Base-by-base conservation (phyloP, 2,329 filamentous ascomycete species). In the Botrytis pseudocinerea region DNA sequence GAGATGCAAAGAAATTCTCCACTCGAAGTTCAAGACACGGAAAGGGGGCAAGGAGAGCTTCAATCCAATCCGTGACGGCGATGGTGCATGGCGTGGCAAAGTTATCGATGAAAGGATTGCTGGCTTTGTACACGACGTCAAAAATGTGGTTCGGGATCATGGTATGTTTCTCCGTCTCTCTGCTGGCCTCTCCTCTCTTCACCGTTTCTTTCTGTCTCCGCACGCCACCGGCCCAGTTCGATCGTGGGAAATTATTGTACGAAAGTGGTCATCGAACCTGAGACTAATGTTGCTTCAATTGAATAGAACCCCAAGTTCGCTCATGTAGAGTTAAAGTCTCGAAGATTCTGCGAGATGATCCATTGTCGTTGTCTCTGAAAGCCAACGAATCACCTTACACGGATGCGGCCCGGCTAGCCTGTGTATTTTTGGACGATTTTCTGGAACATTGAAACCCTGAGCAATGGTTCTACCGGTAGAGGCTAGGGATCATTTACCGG, bases 1-100 rank as follows among this genome's bases (percentile, higher is more conserved):
- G 9, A 73, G 79, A 38, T 80, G 78, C 73, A 80, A 80, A 65
- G 79, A 80, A 72, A 80, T 80, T 42, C 80, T 80, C 69, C 79
- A 80, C 70, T 79, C 79, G 74, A 79, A 78, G 38, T 80, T 80
- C 75, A 80, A 80, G 71, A 80, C 78, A 51, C 74, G 78, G 48
- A 80, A 80, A 71, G 78, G 76, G 12, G 79, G 78, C 5, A 80
- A 79, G 73, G 79, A 80, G 74, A 77, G 78, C 18, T 80, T 77
- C 71, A 80, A 80, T 72, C 79, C 79, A 2, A 79, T 80, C 44
- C 76, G 79, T 65, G 79, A 80, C 74, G 78, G 78, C 20, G 73
- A 78, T 20, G 75, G 75, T 25, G 77, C 77, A 1, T 80, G 79
- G 69, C 76, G 75, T 44, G 76, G 76, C 38, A 78, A 76, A 66